phyloP scores from a whole-genome alignment of 163 green algal species.

The Chlorella variabilis region DNA sequence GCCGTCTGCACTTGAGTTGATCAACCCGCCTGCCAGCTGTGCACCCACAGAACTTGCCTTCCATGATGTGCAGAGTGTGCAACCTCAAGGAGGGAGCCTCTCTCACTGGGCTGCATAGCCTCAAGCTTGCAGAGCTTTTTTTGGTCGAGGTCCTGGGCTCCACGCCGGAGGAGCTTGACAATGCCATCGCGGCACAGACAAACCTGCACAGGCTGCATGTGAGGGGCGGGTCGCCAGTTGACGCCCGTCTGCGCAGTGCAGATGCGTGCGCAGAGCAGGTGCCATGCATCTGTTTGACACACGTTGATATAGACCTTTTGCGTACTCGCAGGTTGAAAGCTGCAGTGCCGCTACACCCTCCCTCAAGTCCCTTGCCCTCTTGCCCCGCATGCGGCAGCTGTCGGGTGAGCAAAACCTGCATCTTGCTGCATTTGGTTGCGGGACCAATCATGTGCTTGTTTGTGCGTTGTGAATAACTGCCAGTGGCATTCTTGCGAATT shows the following conservation, averaged over 20 bases:
- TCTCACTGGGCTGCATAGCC: neutral
- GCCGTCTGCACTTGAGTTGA: too few species aligned
- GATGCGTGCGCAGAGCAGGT: neutral
- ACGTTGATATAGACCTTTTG: neutral
- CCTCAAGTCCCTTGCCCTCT: constrained; percentile 18
- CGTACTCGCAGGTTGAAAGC: constrained; percentile 3
- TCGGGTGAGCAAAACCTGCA: neutral
- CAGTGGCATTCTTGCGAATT: neutral
- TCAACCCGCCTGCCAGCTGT: too few species aligned
- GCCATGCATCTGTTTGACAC: too few species aligned
- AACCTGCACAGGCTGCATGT: constrained; percentile 25
- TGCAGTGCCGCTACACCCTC: neutral
- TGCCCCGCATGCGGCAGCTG: constrained; percentile 24
- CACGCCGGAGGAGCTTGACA: neutral
- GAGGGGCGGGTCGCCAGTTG: neutral
- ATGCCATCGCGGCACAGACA: neutral
- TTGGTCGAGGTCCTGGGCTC: constrained; percentile 1
- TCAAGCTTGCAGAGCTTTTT: neutral
- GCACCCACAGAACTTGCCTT: too few species aligned
- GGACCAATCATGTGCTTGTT: too few species aligned
- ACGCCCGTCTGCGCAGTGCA: too few species aligned
- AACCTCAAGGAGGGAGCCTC: neutral
- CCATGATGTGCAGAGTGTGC: constrained; percentile 11
- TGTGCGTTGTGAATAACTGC: too few species aligned
- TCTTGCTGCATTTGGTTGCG: too few species aligned